phyloP scores from a whole-genome alignment of 2,329 filamentous ascomycete species.

The Alternaria viburni region DNA sequence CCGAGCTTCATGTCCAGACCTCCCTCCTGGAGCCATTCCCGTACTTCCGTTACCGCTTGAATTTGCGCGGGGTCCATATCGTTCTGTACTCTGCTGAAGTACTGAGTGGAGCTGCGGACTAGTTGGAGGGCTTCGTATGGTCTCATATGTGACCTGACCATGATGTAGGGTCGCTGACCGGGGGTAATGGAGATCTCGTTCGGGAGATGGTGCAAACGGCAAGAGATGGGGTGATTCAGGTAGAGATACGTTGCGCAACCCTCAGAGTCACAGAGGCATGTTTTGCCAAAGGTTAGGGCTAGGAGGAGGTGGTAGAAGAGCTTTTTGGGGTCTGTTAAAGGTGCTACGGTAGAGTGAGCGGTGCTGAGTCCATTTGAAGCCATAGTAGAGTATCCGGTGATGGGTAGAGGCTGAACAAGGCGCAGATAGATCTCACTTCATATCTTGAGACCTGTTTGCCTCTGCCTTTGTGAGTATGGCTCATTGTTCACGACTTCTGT shows the following conservation, averaged over 20 bases:
- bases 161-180: not conserved
- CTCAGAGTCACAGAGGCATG: not conserved
- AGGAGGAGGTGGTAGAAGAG: not conserved
- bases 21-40: rapidly evolving
- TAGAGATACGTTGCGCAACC: not conserved
- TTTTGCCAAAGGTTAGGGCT: not conserved
- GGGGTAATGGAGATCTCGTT: not conserved
- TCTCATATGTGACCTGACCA: not conserved
- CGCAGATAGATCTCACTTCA: not conserved
- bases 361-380: not conserved
- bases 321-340: no score
- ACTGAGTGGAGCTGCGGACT: not conserved
- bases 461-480: not conserved
- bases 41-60: not conserved
- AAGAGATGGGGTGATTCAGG: not conserved
- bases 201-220: rapidly evolving
- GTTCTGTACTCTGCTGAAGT: not conserved
- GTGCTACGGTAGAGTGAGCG: not conserved
- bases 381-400: not conserved
- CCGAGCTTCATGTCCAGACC: not conserved
- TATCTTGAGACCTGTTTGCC: not conserved
- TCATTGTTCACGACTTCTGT: not conserved
- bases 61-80: not conserved
- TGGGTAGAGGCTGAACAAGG: not conserved
- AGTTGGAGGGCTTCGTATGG: not conserved